Base-by-base conservation (phyloP, 1,139 yeast species). In the Waltiozyma sp. region DNA sequence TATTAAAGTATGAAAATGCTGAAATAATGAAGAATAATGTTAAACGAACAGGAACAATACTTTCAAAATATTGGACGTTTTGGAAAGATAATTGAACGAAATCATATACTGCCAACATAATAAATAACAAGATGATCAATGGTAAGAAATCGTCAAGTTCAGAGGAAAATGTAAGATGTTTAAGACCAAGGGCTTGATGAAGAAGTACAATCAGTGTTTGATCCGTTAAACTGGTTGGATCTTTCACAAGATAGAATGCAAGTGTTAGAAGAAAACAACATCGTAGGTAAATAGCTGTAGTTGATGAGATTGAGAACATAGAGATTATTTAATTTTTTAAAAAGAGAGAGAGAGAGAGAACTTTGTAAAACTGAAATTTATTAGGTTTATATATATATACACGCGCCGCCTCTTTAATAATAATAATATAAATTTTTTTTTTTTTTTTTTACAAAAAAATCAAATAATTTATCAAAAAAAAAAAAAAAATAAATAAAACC, bases 31-130 rank as follows among this genome's bases (percentile, higher is more conserved):
- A 85, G 56, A 70, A 78, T 5, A 70, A 51, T 11, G 72, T 51
- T 44, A 87, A 64, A 55, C 96, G 73, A 11, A 75, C 53, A 9
- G 95, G 94, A 3, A 85, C 80, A 15, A 80, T 60, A 7, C 80
- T 68, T 54, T 81, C 85, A 55, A 86, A 82, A 59, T 74, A 79
- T 15, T 62, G 62, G 24, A 44, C 47, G 49, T 81, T 81, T 37
- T 69, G 72, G 28, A 78, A 81, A 40, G 77, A 44, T 33, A 79
- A 58, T 8, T 87, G 84, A 15, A 78, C 64, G 45, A 80, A 56
- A 56, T 82, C 93, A 24, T 67, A 55, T 4, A 78, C 15, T 0
- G 77, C 76, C 38, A 69, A 51, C 2, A 71, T 50, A 0, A 63
- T 60, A 36, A 80, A 60, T 4, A 75, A 51, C 7, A 77, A 45